Evolutionary conservation across 2,329 filamentous ascomycete genomes (phyloP).

Genomic region (Neocucurbitaria cava): DNA sequence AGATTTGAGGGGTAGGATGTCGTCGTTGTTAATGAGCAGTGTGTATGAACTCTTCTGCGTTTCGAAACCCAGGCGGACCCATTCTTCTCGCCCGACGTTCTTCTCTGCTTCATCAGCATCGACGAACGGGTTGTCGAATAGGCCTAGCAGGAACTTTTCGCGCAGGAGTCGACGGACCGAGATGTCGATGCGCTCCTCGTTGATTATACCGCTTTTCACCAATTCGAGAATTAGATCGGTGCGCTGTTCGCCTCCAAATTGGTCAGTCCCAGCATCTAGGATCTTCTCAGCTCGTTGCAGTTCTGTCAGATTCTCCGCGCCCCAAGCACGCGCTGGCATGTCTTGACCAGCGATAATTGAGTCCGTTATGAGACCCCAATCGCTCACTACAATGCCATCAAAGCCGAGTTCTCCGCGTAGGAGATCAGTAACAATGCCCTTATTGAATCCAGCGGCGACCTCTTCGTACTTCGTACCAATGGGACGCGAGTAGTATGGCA

Average conservation of each 20-base stretch:
- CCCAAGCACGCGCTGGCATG: conserved; percentile 60
- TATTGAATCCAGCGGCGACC: conserved; percentile 61
- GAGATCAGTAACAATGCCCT: conserved; percentile 58
- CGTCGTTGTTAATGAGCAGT: conserved; percentile 46
- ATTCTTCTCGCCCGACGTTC: conserved; percentile 56
- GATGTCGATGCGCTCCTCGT: conserved; percentile 55
- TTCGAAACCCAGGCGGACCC: conserved; percentile 47
- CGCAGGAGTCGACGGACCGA: conserved; percentile 56
- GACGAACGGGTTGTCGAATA: conserved; percentile 61
- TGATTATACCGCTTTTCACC: conserved; percentile 51
- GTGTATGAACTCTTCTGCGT: conserved; percentile 49
- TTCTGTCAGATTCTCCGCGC: conserved; percentile 55
- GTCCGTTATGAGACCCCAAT: conserved; percentile 63
- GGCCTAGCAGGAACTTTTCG: conserved; percentile 61
- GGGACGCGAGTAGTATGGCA: conserved; percentile 60
- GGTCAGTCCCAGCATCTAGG: conserved; percentile 60
- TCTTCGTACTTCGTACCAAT: conserved; percentile 56
- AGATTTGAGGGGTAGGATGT: conserved; percentile 37
- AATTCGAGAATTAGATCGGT: conserved; percentile 59
- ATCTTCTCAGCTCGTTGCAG: conserved; percentile 53
- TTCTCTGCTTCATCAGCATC: conserved; percentile 52
- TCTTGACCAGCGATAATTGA: conserved; percentile 51
- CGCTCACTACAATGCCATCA: conserved; percentile 59
- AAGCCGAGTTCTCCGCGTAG: conserved; percentile 58
- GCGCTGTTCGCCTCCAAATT: conserved; percentile 59